These are phyloP conservation scores for Diplocarpon rosae DNA, from an alignment of 2,329 filamentous ascomycete species.

Conservation along the genomic window DNA sequence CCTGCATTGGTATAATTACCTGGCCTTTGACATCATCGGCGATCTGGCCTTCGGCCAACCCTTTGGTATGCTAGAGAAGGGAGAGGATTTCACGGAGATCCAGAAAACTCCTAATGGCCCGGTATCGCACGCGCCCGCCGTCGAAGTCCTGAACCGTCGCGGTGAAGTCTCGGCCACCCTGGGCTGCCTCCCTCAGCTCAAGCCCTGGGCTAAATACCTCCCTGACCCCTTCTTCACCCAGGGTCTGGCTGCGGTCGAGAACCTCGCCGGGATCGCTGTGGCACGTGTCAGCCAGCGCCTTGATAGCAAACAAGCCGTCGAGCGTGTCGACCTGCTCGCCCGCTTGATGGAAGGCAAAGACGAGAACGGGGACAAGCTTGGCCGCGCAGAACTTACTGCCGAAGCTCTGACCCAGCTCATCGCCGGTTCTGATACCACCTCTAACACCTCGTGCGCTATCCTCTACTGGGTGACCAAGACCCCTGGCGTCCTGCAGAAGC, in stretches of 20 bases:
- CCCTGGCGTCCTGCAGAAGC: conserved; percentile 57
- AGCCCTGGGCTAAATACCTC: conserved; percentile 69
- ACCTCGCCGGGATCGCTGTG: conserved; percentile 79
- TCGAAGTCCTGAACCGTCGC: conserved; percentile 78
- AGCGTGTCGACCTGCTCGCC: conserved; percentile 69
- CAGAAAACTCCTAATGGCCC: conserved; percentile 46
- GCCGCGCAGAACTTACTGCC: conserved; percentile 70
- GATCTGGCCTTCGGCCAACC: conserved; percentile 62
- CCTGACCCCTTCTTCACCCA: conserved; percentile 74
- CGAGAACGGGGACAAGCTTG: conserved; percentile 63
- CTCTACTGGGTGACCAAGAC: conserved; percentile 65
- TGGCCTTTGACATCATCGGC: conserved; percentile 44
- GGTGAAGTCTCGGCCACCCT: conserved; percentile 78
- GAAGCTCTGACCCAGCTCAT: conserved; percentile 86
- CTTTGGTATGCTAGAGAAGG: conserved; percentile 73
- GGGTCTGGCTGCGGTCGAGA: conserved; percentile 63
- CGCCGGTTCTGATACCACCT: conserved; percentile 66
- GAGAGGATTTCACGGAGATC: conserved; percentile 67
- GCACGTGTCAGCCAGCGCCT: conserved; percentile 68
- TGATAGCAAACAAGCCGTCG: conserved; percentile 53
- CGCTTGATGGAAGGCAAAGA: conserved; percentile 80
- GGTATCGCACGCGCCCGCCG: conserved; percentile 62
- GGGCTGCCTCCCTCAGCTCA: conserved; percentile 62
- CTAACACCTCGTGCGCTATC: conserved; percentile 72
- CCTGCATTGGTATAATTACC: conserved; percentile 67